Conservation (phyloP, 441 rosid species). For the Syzygium malaccense region DNA sequence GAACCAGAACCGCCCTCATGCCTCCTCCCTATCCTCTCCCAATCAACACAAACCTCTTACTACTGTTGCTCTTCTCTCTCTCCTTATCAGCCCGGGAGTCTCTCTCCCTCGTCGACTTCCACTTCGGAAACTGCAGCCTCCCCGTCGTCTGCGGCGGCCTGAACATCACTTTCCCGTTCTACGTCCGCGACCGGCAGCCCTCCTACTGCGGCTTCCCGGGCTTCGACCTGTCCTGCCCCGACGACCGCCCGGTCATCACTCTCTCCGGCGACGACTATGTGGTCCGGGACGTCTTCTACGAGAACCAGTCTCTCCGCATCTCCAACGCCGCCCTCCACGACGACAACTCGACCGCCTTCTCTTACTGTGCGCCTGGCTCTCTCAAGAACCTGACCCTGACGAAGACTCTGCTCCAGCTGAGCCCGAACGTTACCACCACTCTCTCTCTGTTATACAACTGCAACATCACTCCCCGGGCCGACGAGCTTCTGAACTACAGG, state of each 20-base stretch:
- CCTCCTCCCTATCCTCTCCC: neutral
- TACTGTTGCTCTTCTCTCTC: neutral
- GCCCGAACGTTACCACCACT: neutral
- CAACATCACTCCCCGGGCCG: neutral
- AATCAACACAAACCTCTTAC: neutral
- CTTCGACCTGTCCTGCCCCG: slow-evolving; percentile 28
- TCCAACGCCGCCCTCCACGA: slow-evolving; percentile 11
- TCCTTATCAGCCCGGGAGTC: slow-evolving; percentile 2
- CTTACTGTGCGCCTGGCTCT: slow-evolving; percentile 1
- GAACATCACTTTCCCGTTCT: slow-evolving; percentile 34
- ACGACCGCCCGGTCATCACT: slow-evolving; percentile 13
- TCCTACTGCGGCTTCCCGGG: slow-evolving; percentile 43
- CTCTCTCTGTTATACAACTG: slow-evolving; percentile 26
- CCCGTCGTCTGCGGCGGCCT: slow-evolving; percentile 27
- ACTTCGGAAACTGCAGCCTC: slow-evolving; percentile 16
- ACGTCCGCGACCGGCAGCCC: slow-evolving; percentile 9
- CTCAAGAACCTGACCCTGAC: slow-evolving; percentile 23
- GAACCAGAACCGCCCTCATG: neutral
- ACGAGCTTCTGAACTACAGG: slow-evolving; percentile 1
- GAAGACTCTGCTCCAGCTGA: neutral
- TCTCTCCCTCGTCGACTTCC: slow-evolving; percentile 10
- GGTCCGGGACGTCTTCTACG: slow-evolving; percentile 20
- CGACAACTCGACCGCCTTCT: neutral
- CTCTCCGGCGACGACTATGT: slow-evolving; percentile 5
- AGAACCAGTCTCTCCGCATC: slow-evolving; percentile 25